phyloP scores from a whole-genome alignment of 140 eudicot species.

The Senecio squalidus region DNA sequence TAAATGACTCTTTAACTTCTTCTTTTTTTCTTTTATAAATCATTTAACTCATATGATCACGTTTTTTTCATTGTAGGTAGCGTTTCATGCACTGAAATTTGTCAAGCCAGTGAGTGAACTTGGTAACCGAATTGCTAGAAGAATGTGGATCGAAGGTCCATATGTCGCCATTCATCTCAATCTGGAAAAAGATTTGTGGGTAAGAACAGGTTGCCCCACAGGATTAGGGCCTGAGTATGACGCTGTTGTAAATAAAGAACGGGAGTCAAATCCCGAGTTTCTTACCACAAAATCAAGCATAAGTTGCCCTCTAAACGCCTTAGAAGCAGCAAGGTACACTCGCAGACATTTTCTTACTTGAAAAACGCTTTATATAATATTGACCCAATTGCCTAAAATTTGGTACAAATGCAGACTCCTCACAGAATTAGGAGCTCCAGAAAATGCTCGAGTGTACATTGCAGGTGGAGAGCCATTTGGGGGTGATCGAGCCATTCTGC shows the following conservation, averaged over 20 bases:
- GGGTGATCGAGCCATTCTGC: slow-evolving; percentile 38
- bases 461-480: slow-evolving; percentile 64
- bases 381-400: neutral
- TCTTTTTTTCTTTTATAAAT: neutral
- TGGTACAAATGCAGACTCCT: slow-evolving; percentile 31
- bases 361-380: neutral
- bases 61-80: slow-evolving; percentile 37
- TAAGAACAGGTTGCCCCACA: slow-evolving; percentile 50
- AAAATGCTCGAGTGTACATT: slow-evolving; percentile 33
- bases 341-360: neutral
- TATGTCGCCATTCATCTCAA: slow-evolving; percentile 55
- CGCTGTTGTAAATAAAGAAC: slow-evolving; percentile 22
- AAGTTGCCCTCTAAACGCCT: slow-evolving; percentile 50
- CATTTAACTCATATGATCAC: neutral
- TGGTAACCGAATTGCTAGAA: slow-evolving; percentile 52
- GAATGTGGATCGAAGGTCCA: slow-evolving; percentile 93
- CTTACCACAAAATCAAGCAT: slow-evolving; percentile 40
- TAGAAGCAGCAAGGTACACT: slow-evolving; percentile 48
- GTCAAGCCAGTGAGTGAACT: slow-evolving; percentile 48
- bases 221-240: slow-evolving; percentile 53
- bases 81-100: slow-evolving; percentile 70
- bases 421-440: slow-evolving; percentile 55
- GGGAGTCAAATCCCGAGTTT: slow-evolving; percentile 37
- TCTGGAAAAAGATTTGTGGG: slow-evolving; percentile 60
- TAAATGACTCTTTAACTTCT: neutral